These are phyloP conservation scores for Stephania japonica DNA, from an alignment of 164 flowering plant genomes.

Conservation along the genomic window DNA sequence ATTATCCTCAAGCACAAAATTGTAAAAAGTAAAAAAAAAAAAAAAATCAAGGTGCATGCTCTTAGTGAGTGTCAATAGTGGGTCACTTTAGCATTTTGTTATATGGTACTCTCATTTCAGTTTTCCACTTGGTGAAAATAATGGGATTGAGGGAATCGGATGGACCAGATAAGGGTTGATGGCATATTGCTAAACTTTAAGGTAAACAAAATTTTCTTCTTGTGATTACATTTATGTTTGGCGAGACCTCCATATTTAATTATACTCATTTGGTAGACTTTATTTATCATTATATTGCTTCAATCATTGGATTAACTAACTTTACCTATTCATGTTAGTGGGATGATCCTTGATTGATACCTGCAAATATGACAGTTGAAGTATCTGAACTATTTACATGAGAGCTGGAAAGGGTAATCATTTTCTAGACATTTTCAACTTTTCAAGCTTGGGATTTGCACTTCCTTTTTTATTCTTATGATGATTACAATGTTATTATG, in stretches of 20 bases:
- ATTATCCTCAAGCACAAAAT: no score
- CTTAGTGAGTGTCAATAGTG: no score
- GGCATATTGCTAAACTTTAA: constrained; percentile 65
- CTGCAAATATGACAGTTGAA: constrained; percentile 78
- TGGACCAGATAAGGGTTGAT: constrained; percentile 57
- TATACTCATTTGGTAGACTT: no score
- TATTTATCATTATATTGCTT: background rate
- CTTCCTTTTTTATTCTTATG: background rate
- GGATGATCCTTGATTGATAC: constrained; percentile 86
- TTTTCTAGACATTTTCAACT: constrained; percentile 12
- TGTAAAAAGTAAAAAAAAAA: no score
- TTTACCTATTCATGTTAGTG: constrained; percentile 49
- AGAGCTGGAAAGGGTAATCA: constrained; percentile 79
- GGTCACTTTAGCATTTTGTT: no score
- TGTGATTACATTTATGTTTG: background rate
- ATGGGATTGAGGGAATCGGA: constrained; percentile 83
- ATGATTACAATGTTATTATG: background rate
- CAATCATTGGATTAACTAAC: constrained; percentile 6
- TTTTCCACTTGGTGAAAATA: constrained; percentile 80
- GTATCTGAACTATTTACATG: constrained; percentile 86
- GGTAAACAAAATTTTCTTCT: constrained; percentile 30
- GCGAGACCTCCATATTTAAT: no score
- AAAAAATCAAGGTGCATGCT: no score
- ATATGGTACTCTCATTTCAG: constrained; percentile 5
- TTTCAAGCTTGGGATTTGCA: background rate